These are phyloP conservation scores for Boeremia lycopersici DNA, from an alignment of 2,329 filamentous ascomycete species.

Conservation along the genomic window DNA sequence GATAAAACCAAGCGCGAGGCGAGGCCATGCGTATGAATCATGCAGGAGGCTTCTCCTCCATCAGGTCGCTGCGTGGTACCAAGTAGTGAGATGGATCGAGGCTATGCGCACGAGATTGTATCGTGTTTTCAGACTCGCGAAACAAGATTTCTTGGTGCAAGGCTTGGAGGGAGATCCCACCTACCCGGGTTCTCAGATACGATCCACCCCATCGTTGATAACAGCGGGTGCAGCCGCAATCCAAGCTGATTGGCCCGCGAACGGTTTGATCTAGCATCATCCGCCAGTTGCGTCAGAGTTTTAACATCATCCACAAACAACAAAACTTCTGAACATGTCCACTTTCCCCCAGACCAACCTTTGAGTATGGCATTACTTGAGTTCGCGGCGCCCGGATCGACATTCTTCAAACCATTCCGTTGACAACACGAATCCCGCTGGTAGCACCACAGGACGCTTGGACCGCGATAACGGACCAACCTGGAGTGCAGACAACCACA, in stretches of 20 bases:
- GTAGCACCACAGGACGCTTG: conserved; percentile 3
- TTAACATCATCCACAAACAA: neutral
- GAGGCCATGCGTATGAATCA: neutral
- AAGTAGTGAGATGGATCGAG: too few species aligned
- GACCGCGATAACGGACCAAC: conserved; percentile 1
- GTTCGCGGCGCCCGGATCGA: conserved; percentile 1
- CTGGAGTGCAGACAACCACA: neutral
- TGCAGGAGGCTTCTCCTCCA: neutral
- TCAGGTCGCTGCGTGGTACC: too few species aligned
- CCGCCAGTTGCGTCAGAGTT: conserved; percentile 16
- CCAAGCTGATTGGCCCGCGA: conserved; percentile 6
- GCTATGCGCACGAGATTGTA: too few species aligned
- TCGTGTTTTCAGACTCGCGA: too few species aligned
- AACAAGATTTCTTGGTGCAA: neutral
- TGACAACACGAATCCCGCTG: conserved; percentile 5
- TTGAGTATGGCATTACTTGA: conserved; percentile 9
- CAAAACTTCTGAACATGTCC: neutral
- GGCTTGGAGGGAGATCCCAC: too few species aligned
- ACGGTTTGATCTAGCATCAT: conserved; percentile 3
- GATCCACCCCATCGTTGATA: conserved; percentile 2
- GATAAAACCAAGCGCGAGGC: neutral
- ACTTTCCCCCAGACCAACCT: neutral
- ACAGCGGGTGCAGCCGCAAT: neutral
- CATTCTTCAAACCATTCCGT: conserved; percentile 13
- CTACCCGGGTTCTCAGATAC: neutral